phyloP scores from a whole-genome alignment of 148 eudicot species.

The Suaeda aralocaspica region DNA sequence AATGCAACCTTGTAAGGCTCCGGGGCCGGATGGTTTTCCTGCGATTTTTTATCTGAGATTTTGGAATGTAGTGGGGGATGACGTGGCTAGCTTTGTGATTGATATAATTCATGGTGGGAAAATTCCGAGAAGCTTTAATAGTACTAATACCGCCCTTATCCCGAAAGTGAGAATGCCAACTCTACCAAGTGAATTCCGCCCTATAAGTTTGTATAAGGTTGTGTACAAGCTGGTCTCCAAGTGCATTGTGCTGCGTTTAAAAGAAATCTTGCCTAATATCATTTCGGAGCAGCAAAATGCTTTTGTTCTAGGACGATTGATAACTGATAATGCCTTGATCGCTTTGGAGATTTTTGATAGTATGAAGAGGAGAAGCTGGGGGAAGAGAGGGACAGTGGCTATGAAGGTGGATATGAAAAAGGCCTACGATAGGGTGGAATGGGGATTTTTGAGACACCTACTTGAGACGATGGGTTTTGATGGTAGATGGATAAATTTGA shows the following conservation, averaged over 20 bases:
- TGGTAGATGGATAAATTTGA: neutral
- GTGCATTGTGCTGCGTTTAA: neutral
- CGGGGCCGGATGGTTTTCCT: neutral
- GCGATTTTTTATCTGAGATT: neutral
- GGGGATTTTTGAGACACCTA: neutral
- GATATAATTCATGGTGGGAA: neutral
- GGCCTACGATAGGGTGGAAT: neutral
- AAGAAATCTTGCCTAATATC: neutral
- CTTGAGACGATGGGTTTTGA: neutral
- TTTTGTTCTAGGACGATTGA: neutral
- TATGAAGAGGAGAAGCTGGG: neutral
- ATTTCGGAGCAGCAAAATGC: neutral
- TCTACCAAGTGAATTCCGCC: neutral
- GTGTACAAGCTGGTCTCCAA: neutral
- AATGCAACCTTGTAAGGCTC: neutral
- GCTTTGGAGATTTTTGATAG: neutral
- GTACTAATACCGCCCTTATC: neutral
- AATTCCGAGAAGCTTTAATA: neutral
- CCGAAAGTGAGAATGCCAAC: neutral
- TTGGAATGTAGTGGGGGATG: neutral
- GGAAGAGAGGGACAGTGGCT: neutral
- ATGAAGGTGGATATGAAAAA: neutral
- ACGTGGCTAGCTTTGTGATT: neutral
- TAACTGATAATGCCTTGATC: neutral
- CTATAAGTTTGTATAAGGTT: neutral